These are phyloP conservation scores for button mushroom (Agaricus bisporus) DNA, from an alignment of 768 basidiomycete genomes.

Conservation along the genomic window DNA sequence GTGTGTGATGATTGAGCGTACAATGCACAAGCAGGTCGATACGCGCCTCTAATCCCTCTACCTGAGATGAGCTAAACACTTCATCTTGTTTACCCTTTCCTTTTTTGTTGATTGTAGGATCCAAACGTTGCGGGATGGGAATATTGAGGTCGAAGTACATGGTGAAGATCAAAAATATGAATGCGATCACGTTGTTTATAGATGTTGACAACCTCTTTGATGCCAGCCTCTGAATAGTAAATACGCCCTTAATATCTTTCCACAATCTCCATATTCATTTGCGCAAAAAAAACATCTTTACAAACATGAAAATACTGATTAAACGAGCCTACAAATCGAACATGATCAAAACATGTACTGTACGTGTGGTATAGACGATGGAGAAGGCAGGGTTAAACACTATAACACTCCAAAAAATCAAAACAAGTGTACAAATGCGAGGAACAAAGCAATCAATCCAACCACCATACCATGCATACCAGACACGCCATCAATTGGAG, in stretches of 20 bases:
- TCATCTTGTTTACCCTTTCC: slow-evolving; percentile 49
- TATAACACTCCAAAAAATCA: neutral
- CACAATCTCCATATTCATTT: too few relatives aligned
- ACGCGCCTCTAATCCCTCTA: slow-evolving; percentile 52
- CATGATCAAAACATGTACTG: too few relatives aligned
- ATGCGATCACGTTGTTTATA: neutral
- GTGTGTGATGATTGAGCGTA: slow-evolving; percentile 29
- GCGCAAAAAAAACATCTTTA: too few relatives aligned
- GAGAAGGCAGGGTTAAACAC: too few relatives aligned
- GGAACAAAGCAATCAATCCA: slow-evolving; percentile 18
- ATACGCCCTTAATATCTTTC: too few relatives aligned
- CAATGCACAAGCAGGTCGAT: slow-evolving; percentile 70
- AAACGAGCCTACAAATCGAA: too few relatives aligned
- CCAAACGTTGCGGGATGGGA: slow-evolving; percentile 37
- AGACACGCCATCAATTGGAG: slow-evolving; percentile 15
- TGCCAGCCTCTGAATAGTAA: too few relatives aligned
- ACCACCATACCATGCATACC: slow-evolving; percentile 21
- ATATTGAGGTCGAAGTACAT: slow-evolving; percentile 73
- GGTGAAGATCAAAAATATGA: neutral
- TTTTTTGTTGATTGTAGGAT: slow-evolving; percentile 32
- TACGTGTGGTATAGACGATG: too few relatives aligned
- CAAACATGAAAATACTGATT: too few relatives aligned
- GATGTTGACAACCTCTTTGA: neutral
- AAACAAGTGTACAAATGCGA: slow-evolving; percentile 17
- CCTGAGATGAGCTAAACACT: slow-evolving; percentile 48